These are phyloP conservation scores for Pseudoneurospora amorphoporcata DNA, from an alignment of 495 filamentous ascomycete species.

Conservation along the genomic window DNA sequence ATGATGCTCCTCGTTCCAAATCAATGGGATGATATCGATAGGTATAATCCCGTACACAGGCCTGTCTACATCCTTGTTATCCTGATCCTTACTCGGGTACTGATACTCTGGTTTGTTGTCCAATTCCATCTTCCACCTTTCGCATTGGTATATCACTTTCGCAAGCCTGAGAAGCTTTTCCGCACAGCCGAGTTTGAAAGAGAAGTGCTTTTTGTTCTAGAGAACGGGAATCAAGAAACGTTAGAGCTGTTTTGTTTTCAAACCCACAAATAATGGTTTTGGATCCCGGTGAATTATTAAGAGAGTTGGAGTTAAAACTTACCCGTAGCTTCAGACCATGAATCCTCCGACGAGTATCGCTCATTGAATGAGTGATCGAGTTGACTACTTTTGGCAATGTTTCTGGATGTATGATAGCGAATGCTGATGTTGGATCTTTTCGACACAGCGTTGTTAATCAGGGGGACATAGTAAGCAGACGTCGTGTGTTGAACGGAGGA, in stretches of 20 bases:
- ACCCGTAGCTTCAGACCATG: not conserved
- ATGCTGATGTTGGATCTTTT: not conserved
- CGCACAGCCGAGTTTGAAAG: not conserved
- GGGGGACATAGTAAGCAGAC: not conserved
- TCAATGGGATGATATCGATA: not conserved
- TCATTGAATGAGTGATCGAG: not conserved
- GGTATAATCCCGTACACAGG: not conserved
- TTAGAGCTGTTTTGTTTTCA: not conserved
- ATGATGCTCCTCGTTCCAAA: not conserved
- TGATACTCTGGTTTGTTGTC: not conserved
- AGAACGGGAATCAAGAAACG: not conserved
- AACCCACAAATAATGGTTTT: not conserved
- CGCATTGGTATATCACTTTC: not conserved
- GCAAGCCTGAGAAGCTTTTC: not conserved
- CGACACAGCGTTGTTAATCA: not conserved
- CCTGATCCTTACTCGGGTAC: not conserved
- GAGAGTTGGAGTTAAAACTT: not conserved
- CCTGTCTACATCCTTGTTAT: not conserved
- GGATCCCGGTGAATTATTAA: not conserved
- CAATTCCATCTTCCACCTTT: not conserved
- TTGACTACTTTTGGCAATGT: not conserved
- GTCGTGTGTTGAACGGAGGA: not conserved
- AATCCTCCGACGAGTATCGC: not conserved
- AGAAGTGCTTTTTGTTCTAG: not conserved
- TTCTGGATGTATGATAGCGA: not conserved